Conservation (phyloP, 2,329 filamentous ascomycete species). For the Phaeosphaeriaceae sp. region DNA sequence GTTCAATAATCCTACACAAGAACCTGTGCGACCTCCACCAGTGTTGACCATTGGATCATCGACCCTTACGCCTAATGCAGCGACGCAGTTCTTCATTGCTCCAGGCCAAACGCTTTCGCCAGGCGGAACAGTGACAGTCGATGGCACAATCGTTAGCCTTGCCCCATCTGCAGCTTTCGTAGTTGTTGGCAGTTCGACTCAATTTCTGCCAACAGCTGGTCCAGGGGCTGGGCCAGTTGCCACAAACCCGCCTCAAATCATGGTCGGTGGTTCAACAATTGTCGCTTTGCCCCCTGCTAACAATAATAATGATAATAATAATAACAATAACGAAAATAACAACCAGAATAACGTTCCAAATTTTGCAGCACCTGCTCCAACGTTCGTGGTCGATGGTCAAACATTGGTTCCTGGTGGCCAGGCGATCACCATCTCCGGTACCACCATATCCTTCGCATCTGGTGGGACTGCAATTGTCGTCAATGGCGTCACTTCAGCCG, state of each 20-base stretch:
- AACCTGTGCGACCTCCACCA: constrained; percentile 29
- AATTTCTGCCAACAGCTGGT: constrained; percentile 30
- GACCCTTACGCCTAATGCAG: constrained; percentile 53
- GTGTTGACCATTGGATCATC: constrained; percentile 50
- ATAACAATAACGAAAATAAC: neutral
- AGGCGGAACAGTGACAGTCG: constrained; percentile 48
- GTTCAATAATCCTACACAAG: constrained; percentile 8
- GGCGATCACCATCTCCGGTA: constrained; percentile 38
- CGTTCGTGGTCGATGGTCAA: constrained; percentile 48
- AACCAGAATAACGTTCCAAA: constrained; percentile 3
- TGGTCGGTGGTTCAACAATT: constrained; percentile 40
- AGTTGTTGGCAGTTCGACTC: constrained; percentile 49
- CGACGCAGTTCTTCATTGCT: constrained; percentile 53
- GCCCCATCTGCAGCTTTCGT: constrained; percentile 48
- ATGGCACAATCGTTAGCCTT: constrained; percentile 50
- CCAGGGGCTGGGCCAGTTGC: constrained; percentile 4
- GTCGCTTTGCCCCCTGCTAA: constrained; percentile 17
- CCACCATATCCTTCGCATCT: constrained; percentile 38
- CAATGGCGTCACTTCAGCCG: constrained; percentile 43
- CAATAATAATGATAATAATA: too few species aligned
- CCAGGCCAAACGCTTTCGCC: constrained; percentile 47
- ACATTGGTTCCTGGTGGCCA: constrained; percentile 46
- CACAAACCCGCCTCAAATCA: constrained; percentile 20
- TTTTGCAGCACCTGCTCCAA: constrained; percentile 14
- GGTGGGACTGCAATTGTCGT: constrained; percentile 37